Base-by-base conservation (phyloP, 192 early-diverging fungal species). In the Backusella macrospora region DNA sequence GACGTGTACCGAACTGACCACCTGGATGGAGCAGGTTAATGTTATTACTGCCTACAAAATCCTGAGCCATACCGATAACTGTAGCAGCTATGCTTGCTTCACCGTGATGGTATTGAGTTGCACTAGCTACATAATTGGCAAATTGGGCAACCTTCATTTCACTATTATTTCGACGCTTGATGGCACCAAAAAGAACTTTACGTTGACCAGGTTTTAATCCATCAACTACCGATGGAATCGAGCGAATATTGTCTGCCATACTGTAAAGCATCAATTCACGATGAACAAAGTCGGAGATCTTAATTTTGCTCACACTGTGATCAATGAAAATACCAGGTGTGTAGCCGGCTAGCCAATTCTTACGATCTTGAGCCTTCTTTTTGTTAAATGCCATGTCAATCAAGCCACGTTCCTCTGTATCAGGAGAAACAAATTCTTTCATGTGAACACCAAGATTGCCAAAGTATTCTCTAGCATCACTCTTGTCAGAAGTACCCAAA, bases 351-450 rank as follows among this genome's bases (percentile, higher is more conserved):
- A 99, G 82, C 96, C 98, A 98, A 67, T 97, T 92, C 76, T 99
- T 98, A 73, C 98, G 94, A 47, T 97, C 96, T 72, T 95, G 92
- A 0, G 93, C 94, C 78, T 92, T 95, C 76, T 92, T 92, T 80
- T 97, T 98, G 82, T 86, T 95, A 77, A 99, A 99, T 0, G 96
- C 98, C 95, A 99, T 95, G 73, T 99, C 96, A 37, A 99, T 88
- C 59, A 99, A 84, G 23, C 70, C 76, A 63, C 91, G 88, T 34
- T 94, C 95, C 7, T 91, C 88, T 12, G 79, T 59, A 44, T 79
- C 73, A 14, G 84, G 74, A 0, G 86, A 48, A 42, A 80, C 68
- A 74, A 99, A 98, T 13, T 77, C 84, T 77, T 98, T 98, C 72
- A 88, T 84, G 80, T 99, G 98, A 38, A 78, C 74, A 3, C 74